Base-by-base conservation (phyloP, 345 rosid genomes). In the Eucalyptus erythrocorys region DNA sequence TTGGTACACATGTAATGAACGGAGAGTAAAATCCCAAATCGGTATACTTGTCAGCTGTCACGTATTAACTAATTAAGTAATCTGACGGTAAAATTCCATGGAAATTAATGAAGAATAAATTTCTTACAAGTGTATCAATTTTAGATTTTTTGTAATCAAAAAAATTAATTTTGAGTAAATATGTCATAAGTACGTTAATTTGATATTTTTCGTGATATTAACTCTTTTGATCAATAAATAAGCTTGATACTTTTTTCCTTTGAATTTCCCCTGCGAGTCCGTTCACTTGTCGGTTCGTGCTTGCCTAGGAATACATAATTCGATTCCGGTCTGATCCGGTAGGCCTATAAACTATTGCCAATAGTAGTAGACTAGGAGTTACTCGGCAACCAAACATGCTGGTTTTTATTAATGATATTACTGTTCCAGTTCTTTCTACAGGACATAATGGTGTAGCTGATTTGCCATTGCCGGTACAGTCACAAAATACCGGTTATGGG, bases 1-100 rank as follows among this genome's bases (percentile, higher is more conserved):
- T 3, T 19, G 6, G 3, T 16, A 6, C 22, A 50, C 21, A 50
- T 50, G 55, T 6, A 19, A 51, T 0, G 0, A 51, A 51, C 3
- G 0, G 24, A 19, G 2, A 7, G 22, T 7, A 51, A 50, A 51
- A 51, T 24, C 3, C 4, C 24, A 7, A 51, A 51, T 6, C 17
- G 0, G 1, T 1, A 19, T 0, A 50, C 55, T 50, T 1, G 0
- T 17, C 3, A 50, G 0, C 0, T 17, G 0, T 0, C 57, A 21
- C 0, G 0, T 53, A 26, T 21, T 11, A 53, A 8, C 0, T 22
- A 21, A 53, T 22, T 53, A 0, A 21, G 4, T 17, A 53, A 53
- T 53, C 22, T 22, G 59, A 22, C 0, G 0, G 1, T 17, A 50
- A 50, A 6, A 50, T 50, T 50, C 22, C n/a, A n/a, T n/a, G 17